Conservation (phyloP, 805 yeast genomes). For the Candida ovalis region DNA sequence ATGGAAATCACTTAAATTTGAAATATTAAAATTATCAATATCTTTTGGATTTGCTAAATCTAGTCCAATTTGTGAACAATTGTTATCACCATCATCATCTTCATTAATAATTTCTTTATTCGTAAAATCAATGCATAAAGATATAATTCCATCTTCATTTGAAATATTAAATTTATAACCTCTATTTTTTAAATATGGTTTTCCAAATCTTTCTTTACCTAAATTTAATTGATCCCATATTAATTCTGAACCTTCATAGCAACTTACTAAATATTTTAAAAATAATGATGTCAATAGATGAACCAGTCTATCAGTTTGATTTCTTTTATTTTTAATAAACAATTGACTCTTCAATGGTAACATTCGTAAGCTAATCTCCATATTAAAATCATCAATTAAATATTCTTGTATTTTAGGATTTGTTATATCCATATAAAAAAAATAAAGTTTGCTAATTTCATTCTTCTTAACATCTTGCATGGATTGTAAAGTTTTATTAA, state of each 20-base stretch:
- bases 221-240: constrained; percentile 24
- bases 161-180: constrained; percentile 51
- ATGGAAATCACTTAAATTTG: constrained; percentile 26
- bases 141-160: constrained; percentile 49
- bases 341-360: constrained; percentile 41
- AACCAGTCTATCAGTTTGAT: constrained; percentile 30
- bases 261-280: constrained; percentile 39
- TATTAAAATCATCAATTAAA: constrained; percentile 35
- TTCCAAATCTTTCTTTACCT: constrained; percentile 44
- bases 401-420: constrained; percentile 1
- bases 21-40: constrained; percentile 20
- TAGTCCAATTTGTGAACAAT: constrained; percentile 35
- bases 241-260: constrained; percentile 16
- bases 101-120: constrained; percentile 8
- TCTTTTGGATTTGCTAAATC: constrained; percentile 42
- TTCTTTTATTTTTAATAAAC: constrained; percentile 37
- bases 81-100: constrained; percentile 9
- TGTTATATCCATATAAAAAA: constrained; percentile 10
- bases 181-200: constrained; percentile 42
- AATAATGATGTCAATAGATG: constrained; percentile 45
- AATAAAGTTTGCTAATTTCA: not conserved
- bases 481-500: not conserved
- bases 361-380: constrained; percentile 46
- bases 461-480: not conserved
- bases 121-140: constrained; percentile 39